A percentile compares a stretch with the other conserved stretches of the same genome.
These are phyloP conservation scores for Ophiocordyceps camponoti-saundersi DNA, from an alignment of 2,329 filamentous ascomycete species.

Conservation along the genomic window DNA sequence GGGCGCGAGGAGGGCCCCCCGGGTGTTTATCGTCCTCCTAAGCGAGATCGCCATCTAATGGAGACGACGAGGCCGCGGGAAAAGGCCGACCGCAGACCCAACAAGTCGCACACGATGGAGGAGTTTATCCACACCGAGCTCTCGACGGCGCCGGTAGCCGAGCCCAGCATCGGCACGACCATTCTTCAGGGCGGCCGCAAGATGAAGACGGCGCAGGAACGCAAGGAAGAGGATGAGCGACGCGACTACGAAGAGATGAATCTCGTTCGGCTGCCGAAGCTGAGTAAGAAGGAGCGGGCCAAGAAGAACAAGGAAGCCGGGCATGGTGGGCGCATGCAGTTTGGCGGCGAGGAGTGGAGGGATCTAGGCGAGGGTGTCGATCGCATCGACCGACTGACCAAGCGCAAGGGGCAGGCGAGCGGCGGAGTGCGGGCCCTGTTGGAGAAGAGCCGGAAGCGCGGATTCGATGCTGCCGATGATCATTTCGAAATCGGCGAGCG, in stretches of 20 bases:
- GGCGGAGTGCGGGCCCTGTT: constrained; percentile 43
- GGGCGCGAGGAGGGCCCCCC: constrained; percentile 23
- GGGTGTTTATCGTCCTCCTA: constrained; percentile 77
- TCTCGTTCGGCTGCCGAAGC: constrained; percentile 70
- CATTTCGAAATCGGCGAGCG: constrained; percentile 53
- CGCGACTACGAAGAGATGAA: constrained; percentile 83
- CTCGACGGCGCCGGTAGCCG: constrained; percentile 60
- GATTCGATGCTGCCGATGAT: constrained; percentile 49
- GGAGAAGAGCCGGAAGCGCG: constrained; percentile 77
- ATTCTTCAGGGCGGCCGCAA: constrained; percentile 65
- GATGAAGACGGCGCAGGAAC: constrained; percentile 60
- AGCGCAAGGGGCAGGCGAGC: constrained; percentile 40
- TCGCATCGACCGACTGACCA: constrained; percentile 69
- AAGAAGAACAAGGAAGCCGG: constrained; percentile 40
- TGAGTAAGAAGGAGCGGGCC: constrained; percentile 71
- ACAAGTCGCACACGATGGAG: constrained; percentile 72
- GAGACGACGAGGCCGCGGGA: constrained; percentile 47
- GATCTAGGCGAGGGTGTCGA: constrained; percentile 72
- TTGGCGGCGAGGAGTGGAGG: constrained; percentile 87
- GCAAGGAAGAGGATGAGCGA: constrained; percentile 61
- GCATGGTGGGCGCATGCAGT: constrained; percentile 41
- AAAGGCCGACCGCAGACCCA: constrained; percentile 41
- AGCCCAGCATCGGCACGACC: constrained; percentile 84
- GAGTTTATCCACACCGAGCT: constrained; percentile 83
- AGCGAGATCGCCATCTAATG: constrained; percentile 75